Percentiles rank a stretch among this genome's conserved stretches.
Evolutionary conservation across 805 yeast genomes (phyloP).

Genomic region (Metschnikowia chrysomelidarum): DNA sequence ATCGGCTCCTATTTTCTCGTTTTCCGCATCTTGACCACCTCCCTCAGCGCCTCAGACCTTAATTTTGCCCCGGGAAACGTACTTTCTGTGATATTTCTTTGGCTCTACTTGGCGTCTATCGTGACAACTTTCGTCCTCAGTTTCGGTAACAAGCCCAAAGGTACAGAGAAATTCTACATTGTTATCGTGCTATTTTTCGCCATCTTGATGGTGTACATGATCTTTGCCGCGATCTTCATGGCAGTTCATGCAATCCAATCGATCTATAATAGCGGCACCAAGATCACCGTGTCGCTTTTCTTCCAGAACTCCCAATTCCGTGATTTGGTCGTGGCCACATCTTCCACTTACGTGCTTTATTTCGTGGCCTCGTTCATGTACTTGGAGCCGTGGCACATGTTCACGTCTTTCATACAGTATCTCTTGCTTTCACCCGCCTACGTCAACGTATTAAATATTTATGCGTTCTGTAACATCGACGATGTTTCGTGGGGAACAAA

Average conservation of each 20-base stretch:
- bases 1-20: conserved; percentile 63
- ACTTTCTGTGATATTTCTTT: conserved; percentile 50
- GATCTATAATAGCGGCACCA: conserved; percentile 32
- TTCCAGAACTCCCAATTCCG: conserved; percentile 46
- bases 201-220: conserved; percentile 56
- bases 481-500: conserved; percentile 78
- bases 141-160: conserved; percentile 64
- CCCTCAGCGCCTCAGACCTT: conserved; percentile 37
- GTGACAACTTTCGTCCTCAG: conserved; percentile 60
- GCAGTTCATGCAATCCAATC: conserved; percentile 50
- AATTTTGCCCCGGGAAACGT: conserved; percentile 45
- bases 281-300: conserved; percentile 45
- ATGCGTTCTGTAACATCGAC: conserved; percentile 69
- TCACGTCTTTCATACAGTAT: conserved; percentile 53
- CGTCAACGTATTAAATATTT: conserved; percentile 57
- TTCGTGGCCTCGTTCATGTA: conserved; percentile 57
- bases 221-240: conserved; percentile 56
- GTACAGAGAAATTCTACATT: conserved; percentile 53
- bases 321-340: conserved; percentile 55
- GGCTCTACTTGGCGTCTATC: conserved; percentile 56
- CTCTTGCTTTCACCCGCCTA: conserved; percentile 52
- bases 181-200: conserved; percentile 56
- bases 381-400: conserved; percentile 66
- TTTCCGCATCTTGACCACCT: conserved; percentile 59
- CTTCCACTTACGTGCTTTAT: conserved; percentile 61